Evolutionary conservation across 768 basidiomycete species (phyloP).

Genomic region (Auriculariales sp.): DNA sequence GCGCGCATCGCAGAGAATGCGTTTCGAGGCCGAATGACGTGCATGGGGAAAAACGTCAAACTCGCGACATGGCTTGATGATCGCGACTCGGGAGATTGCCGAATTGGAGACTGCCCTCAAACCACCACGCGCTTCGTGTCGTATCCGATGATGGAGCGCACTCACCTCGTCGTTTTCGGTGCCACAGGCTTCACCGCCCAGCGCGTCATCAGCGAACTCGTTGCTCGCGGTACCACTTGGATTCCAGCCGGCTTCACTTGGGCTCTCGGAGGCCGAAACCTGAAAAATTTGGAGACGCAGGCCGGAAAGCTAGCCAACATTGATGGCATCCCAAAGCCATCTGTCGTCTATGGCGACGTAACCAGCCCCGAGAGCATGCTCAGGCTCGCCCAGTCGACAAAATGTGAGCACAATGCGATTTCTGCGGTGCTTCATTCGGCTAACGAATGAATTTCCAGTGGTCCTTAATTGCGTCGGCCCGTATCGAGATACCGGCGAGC

Average conservation of each 20-base stretch:
- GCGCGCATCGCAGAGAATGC: no score
- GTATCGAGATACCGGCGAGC: constrained; percentile 4
- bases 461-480: constrained; percentile 6
- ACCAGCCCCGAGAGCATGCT: background rate
- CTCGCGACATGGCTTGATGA: no score
- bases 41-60: no score
- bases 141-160: background rate
- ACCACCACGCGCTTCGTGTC: no score
- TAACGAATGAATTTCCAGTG: background rate
- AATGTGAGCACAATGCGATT: background rate
- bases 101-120: no score
- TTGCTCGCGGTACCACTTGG: background rate
- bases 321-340: background rate
- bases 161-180: constrained; percentile 1
- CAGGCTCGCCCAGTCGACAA: background rate
- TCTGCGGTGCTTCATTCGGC: background rate
- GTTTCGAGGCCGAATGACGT: no score
- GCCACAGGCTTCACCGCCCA: constrained; percentile 5
- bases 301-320: background rate
- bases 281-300: no score
- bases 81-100: no score
- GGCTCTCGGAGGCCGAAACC: constrained; percentile 4
- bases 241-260: constrained; percentile 1
- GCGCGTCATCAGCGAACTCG: background rate
- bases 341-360: constrained; percentile 3